A percentile compares a stretch with the other conserved stretches of the same genome.
Evolutionary conservation across 2,329 filamentous ascomycete species (phyloP).

Genomic region (Penicillium sp.): DNA sequence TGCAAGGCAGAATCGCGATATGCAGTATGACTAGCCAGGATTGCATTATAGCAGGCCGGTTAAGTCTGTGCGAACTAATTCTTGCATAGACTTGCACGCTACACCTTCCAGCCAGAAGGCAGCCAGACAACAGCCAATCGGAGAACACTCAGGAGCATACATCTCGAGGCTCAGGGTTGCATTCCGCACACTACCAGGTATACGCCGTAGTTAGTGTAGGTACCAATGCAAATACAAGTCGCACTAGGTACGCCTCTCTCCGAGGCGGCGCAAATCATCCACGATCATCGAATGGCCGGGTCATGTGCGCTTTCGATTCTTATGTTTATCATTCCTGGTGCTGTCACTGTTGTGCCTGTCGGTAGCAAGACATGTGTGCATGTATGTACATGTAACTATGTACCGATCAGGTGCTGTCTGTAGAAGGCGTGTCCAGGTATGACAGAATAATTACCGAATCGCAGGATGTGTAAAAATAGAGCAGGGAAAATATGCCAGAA

Average conservation of each 20-base stretch:
- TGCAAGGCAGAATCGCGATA: neutral
- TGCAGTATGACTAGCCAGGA: neutral
- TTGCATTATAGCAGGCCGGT: neutral
- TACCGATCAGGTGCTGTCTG: too few species aligned
- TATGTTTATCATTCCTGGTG: neutral
- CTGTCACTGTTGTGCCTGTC: neutral
- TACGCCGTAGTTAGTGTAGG: neutral
- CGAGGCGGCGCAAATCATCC: constrained; percentile 21
- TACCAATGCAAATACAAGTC: neutral
- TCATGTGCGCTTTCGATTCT: constrained; percentile 25
- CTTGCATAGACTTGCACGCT: neutral
- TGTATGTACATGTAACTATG: too few species aligned
- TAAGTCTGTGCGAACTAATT: neutral
- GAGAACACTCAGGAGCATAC: neutral
- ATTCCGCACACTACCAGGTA: neutral
- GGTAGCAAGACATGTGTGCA: neutral
- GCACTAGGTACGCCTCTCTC: constrained; percentile 18
- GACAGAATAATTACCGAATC: too few species aligned
- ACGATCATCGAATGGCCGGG: constrained; percentile 11
- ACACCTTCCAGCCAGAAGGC: neutral
- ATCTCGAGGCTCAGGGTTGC: neutral
- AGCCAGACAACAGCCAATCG: neutral
- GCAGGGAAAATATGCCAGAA: neutral
- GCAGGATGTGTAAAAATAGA: too few species aligned
- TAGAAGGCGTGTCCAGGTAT: too few species aligned